phyloP scores from a whole-genome alignment of 176 grass and related monocot genomes.

The Oryza nivara region DNA sequence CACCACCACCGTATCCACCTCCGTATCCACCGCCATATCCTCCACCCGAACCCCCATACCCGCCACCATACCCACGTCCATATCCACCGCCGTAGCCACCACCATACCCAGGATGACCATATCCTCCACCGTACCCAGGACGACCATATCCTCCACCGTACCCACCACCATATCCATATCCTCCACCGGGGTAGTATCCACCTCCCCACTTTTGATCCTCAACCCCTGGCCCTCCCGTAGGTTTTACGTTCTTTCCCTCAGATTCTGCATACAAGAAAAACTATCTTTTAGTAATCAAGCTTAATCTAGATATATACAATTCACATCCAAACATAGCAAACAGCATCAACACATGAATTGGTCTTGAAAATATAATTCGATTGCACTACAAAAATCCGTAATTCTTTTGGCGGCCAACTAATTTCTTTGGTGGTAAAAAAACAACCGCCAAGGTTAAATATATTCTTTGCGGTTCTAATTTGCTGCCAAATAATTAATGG shows the following conservation, averaged over 20 bases:
- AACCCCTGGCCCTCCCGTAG: background rate
- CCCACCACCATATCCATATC: background rate
- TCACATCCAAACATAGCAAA: background rate
- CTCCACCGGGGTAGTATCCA: background rate
- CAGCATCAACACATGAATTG: background rate
- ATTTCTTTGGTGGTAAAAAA: no score
- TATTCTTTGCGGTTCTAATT: no score
- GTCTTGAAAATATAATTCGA: background rate
- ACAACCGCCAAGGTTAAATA: no score
- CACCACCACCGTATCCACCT: background rate
- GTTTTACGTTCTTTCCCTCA: slow-evolving; percentile 9
- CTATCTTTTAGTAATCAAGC: background rate
- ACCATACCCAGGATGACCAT: background rate
- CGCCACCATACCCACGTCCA: background rate
- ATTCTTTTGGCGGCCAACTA: no score
- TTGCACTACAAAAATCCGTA: no score
- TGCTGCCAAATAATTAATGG: background rate
- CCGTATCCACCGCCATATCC: background rate
- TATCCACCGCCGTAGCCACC: background rate
- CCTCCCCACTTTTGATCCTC: slow-evolving; percentile 3
- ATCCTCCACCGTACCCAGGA: background rate
- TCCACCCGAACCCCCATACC: background rate
- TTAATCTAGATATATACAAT: no score
- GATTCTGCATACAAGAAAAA: background rate
- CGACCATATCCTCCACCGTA: background rate